A percentile compares a stretch with the other conserved stretches of the same genome.
phyloP scores from a whole-genome alignment of 202 grass and related monocot species.

The Dendrocalamus latiflorus region DNA sequence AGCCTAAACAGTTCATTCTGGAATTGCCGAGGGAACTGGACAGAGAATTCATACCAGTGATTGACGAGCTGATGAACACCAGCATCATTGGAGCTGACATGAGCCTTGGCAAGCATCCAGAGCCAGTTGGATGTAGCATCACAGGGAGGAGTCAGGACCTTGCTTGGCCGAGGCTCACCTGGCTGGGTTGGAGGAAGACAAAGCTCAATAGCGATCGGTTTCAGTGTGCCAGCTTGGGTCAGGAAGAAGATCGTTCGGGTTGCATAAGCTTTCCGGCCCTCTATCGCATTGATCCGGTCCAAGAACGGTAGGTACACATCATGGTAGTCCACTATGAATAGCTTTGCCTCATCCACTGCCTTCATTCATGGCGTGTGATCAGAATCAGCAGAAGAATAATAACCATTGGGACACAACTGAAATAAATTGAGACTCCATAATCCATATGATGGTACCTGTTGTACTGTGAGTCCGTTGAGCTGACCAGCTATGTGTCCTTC shows the following conservation, averaged over 20 bases:
- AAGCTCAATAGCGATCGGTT: conserved; percentile 89
- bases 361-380: conserved; percentile 35
- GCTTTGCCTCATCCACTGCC: conserved; percentile 76
- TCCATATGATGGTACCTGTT: conserved; percentile 60
- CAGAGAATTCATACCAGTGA: conserved; percentile 58
- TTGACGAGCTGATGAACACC: conserved; percentile 94
- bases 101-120: conserved; percentile 98
- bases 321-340: conserved; percentile 80
- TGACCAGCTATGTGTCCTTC: conserved; percentile 68
- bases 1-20: neutral
- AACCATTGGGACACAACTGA: neutral
- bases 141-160: conserved; percentile 66
- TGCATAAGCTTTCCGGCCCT: conserved; percentile 85
- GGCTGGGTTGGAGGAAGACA: conserved; percentile 53
- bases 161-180: conserved; percentile 49
- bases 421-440: conserved; percentile 11
- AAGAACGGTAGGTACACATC: conserved; percentile 84
- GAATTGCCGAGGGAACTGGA: neutral
- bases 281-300: conserved; percentile 75
- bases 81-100: conserved; percentile 90
- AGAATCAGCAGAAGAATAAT: conserved; percentile 15
- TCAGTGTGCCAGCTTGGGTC: conserved; percentile 73
- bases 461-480: conserved; percentile 73
- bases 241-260: conserved; percentile 85
- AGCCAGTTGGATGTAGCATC: conserved; percentile 93